A percentile compares a stretch with the other conserved stretches of the same genome.
Evolutionary conservation across 345 rosid species (phyloP).

Genomic region (Salix purpurea): DNA sequence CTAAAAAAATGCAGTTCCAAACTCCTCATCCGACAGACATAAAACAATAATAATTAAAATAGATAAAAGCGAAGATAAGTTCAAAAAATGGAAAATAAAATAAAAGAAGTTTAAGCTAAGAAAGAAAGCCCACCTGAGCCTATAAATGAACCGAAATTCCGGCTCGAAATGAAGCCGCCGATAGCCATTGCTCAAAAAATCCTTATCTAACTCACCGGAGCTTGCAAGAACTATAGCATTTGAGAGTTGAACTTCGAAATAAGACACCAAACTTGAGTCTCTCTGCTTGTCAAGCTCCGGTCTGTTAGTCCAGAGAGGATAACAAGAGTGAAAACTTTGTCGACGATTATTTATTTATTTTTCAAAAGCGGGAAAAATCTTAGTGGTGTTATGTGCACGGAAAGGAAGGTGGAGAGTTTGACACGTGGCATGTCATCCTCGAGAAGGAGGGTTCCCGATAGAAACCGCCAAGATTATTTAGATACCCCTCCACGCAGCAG

Average conservation of each 20-base stretch:
- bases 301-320: slow-evolving; percentile 22
- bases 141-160: slow-evolving; percentile 35
- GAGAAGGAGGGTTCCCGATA: background rate
- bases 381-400: slow-evolving; percentile 36
- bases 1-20: slow-evolving; percentile 17
- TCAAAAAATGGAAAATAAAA: background rate
- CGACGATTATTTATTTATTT: background rate
- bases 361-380: slow-evolving; percentile 53
- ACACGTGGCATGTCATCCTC: slow-evolving; percentile 71
- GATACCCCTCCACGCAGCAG: slow-evolving; percentile 4
- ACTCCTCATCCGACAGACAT: background rate
- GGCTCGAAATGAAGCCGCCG: slow-evolving; percentile 69
- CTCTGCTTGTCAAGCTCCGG: background rate
- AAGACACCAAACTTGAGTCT: background rate
- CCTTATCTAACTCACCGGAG: slow-evolving; percentile 14
- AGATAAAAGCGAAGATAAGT: background rate
- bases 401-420: slow-evolving; percentile 45
- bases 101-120: background rate
- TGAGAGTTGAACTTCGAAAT: background rate
- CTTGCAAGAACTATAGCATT: slow-evolving; percentile 28
- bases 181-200: slow-evolving; percentile 51
- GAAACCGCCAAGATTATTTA: background rate
- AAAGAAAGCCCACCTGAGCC: slow-evolving; percentile 47
- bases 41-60: background rate
- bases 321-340: slow-evolving; percentile 15